These are phyloP conservation scores for Uncinocarpus reesii DNA, from an alignment of 2,329 filamentous ascomycete species.

Conservation along the genomic window DNA sequence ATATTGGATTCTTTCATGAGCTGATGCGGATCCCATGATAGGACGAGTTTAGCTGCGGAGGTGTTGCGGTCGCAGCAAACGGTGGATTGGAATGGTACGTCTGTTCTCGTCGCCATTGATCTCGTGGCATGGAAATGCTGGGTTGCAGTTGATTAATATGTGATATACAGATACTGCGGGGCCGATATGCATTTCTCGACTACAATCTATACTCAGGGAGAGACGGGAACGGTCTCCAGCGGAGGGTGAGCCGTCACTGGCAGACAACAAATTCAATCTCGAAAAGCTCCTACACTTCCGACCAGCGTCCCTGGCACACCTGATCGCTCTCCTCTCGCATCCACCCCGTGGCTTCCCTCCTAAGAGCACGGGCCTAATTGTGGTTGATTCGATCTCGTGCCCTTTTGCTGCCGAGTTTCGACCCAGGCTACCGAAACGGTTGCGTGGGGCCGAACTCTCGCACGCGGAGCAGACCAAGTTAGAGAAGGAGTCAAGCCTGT, in stretches of 20 bases:
- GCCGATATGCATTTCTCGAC: slow-evolving; percentile 39
- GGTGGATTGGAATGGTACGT: slow-evolving; percentile 76
- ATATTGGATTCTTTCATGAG: slow-evolving; percentile 1
- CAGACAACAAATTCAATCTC: neutral
- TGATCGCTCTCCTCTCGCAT: slow-evolving; percentile 62
- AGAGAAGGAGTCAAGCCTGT: slow-evolving; percentile 16
- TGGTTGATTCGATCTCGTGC: slow-evolving; percentile 69
- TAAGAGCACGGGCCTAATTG: slow-evolving; percentile 52
- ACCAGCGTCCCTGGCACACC: slow-evolving; percentile 49
- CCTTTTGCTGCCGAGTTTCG: slow-evolving; percentile 70
- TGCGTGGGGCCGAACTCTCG: slow-evolving; percentile 32
- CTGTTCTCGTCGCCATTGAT: neutral
- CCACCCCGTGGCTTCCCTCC: slow-evolving; percentile 57
- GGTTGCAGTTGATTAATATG: slow-evolving; percentile 13
- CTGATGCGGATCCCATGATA: slow-evolving; percentile 30
- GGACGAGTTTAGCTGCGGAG: slow-evolving; percentile 59
- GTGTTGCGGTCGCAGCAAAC: slow-evolving; percentile 50
- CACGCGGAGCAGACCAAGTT: slow-evolving; percentile 10
- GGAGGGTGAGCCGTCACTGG: neutral
- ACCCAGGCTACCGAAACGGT: slow-evolving; percentile 35
- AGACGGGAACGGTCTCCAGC: neutral
- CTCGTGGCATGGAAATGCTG: no score
- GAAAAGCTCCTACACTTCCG: slow-evolving; percentile 47
- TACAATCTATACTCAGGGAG: slow-evolving; percentile 38
- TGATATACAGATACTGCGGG: slow-evolving; percentile 38